These are phyloP conservation scores for Capsicum rhomboideum DNA, from an alignment of 257 asterid genomes.

Conservation along the genomic window DNA sequence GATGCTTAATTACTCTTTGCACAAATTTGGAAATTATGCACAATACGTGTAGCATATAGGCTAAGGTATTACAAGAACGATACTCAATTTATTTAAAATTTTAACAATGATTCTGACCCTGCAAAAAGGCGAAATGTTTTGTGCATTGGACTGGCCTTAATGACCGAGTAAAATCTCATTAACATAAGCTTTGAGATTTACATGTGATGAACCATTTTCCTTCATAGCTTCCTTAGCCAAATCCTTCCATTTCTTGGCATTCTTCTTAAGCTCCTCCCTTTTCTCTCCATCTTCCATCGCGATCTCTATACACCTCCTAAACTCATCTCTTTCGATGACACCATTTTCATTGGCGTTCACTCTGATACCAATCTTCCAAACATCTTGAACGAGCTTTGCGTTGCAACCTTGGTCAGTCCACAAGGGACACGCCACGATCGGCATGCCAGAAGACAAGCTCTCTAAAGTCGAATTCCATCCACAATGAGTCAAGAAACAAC, in stretches of 20 bases:
- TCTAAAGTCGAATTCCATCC: slow-evolving; percentile 56
- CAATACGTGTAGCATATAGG: too few species aligned
- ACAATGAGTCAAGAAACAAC: slow-evolving; percentile 23
- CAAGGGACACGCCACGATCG: slow-evolving; percentile 28
- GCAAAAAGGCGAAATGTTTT: neutral
- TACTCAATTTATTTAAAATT: too few species aligned
- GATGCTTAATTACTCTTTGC: too few species aligned
- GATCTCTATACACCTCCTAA: slow-evolving; percentile 22
- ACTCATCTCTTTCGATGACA: slow-evolving; percentile 21
- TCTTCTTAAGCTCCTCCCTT: slow-evolving; percentile 18
- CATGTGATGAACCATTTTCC: slow-evolving; percentile 29
- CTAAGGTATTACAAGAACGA: too few species aligned
- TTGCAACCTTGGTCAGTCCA: slow-evolving; percentile 49
- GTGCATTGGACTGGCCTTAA: neutral
- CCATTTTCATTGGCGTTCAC: slow-evolving; percentile 7
- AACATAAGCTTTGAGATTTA: slow-evolving; percentile 25
- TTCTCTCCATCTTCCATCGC: slow-evolving; percentile 20
- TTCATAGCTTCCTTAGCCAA: slow-evolving; percentile 29
- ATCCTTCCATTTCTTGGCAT: slow-evolving; percentile 32
- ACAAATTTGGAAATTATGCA: too few species aligned
- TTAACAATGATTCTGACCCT: neutral
- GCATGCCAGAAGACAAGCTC: slow-evolving; percentile 30
- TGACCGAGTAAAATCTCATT: slow-evolving; percentile 1
- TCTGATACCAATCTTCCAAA: slow-evolving; percentile 39
- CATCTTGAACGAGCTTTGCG: slow-evolving; percentile 45